phyloP scores from a whole-genome alignment of 352 stramenopile species.

The Globisporangium splendens region DNA sequence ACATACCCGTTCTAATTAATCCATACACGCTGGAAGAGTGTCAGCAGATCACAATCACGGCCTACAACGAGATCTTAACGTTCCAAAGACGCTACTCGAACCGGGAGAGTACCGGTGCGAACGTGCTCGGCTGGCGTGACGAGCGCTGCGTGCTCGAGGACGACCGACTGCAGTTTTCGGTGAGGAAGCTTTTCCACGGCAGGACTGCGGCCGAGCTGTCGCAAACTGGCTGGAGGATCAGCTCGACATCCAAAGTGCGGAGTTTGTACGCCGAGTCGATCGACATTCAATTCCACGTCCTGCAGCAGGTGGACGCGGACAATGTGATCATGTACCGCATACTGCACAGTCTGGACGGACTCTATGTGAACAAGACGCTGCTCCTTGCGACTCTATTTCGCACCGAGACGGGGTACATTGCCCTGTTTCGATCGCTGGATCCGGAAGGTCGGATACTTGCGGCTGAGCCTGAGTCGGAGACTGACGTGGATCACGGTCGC shows the following conservation, averaged over 20 bases:
- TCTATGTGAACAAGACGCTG: constrained; percentile 29
- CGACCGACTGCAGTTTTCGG: constrained; percentile 53
- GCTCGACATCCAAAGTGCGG: constrained; percentile 19
- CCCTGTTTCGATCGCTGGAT: constrained; percentile 52
- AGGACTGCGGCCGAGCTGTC: constrained; percentile 27
- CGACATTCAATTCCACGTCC: constrained; percentile 28
- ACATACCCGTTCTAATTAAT: neutral
- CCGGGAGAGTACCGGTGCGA: too few species aligned
- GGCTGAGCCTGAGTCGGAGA: neutral
- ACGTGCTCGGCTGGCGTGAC: constrained; percentile 61
- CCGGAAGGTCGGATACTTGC: constrained; percentile 2
- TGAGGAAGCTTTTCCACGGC: constrained; percentile 51
- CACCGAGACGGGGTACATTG: constrained; percentile 28
- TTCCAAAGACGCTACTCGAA: too few species aligned
- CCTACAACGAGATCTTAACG: too few species aligned
- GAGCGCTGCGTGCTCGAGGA: constrained; percentile 30
- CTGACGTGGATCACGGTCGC: neutral
- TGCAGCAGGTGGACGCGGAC: constrained; percentile 52
- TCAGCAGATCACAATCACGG: too few species aligned
- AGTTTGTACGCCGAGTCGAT: constrained; percentile 47
- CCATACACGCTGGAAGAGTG: constrained; percentile 34
- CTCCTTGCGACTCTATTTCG: constrained; percentile 39
- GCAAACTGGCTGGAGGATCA: constrained; percentile 41
- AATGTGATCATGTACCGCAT: constrained; percentile 63
- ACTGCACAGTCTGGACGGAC: constrained; percentile 18